Base-by-base conservation (phyloP, 176 grass and related monocot species). In the Carex kokanica region DNA sequence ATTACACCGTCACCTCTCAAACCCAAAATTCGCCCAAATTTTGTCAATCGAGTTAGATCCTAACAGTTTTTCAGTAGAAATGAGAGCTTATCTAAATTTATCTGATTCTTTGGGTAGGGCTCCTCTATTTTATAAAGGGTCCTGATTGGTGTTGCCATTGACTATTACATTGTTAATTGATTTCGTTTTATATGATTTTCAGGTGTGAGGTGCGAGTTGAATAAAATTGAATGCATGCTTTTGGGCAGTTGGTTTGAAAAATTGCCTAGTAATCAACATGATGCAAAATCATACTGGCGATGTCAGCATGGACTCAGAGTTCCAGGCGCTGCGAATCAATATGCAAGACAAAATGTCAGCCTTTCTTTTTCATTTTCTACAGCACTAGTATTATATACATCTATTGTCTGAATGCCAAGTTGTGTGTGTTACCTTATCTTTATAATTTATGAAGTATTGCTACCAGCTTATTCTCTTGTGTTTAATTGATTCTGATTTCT, bases 271-370 rank as follows among this genome's bases (percentile, higher is more conserved):
- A 52, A 54, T 54, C 51, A 54, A 47, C 8, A 47, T 10, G 65
- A 88, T 90, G 87, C 90, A 87, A 57, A 83, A 87, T 64, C 74
- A 63, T 10, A 78, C 45, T 4, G 79, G 86, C 27, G 24, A 91
- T 4, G 25, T 38, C 0, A 84, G 20, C 25, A 75, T 65, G 0
- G 95, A 98, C 11, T 6, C 63, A 11, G 86, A 98, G 5, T 86
- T 95, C 73, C 32, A 71, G 2, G 14, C 31, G 0, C 0, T 86
- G 25, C 92, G 95, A 18, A 53, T 2, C 32, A 13, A 0, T 32
- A 90, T 95, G 92, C 89, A 85, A 2, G 18, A 86, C 0, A 88
- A 73, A 83, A 95, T 98, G 95, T 98, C 90, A 91, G 87, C 16
- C 8, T 51, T 64, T 43, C 38, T 16, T 55, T 84, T 55, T 65